These are phyloP conservation scores for Diaporthe sp. DNA, from an alignment of 2,329 filamentous ascomycete species.

Conservation along the genomic window DNA sequence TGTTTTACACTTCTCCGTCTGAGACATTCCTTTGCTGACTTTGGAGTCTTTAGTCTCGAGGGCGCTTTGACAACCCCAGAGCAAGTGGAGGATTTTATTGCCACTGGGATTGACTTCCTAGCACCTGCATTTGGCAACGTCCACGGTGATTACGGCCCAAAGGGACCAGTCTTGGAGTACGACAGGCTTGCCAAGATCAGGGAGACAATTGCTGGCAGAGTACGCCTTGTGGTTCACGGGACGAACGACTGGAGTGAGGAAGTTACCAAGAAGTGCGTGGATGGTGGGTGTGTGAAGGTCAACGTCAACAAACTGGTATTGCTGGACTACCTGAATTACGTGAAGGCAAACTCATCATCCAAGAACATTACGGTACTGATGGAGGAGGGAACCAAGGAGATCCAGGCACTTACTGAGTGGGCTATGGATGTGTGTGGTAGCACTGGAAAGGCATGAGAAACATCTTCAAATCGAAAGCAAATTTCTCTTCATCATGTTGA, in stretches of 20 bases:
- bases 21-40: not conserved
- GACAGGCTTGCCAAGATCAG: constrained; percentile 40
- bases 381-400: constrained; percentile 35
- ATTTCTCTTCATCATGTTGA: not conserved
- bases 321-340: constrained; percentile 35
- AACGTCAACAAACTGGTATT: constrained; percentile 37
- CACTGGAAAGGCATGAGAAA: constrained; percentile 27
- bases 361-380: constrained; percentile 33
- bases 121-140: constrained; percentile 78
- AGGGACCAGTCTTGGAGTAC: constrained; percentile 38
- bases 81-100: constrained; percentile 72
- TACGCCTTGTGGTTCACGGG: constrained; percentile 28
- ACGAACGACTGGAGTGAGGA: constrained; percentile 31
- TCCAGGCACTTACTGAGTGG: constrained; percentile 38
- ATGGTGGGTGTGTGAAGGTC: constrained; percentile 30
- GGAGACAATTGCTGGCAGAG: constrained; percentile 22
- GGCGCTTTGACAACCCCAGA: constrained; percentile 73
- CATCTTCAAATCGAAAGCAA: not conserved
- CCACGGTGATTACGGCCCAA: constrained; percentile 68
- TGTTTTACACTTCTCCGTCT: not conserved
- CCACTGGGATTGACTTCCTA: constrained; percentile 75
- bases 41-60: constrained; percentile 53
- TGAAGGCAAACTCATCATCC: constrained; percentile 30
- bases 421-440: constrained; percentile 37
- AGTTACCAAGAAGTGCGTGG: constrained; percentile 31